phyloP scores from a whole-genome alignment of 495 filamentous ascomycete species.

The Staphylotrichum tortipilum region DNA sequence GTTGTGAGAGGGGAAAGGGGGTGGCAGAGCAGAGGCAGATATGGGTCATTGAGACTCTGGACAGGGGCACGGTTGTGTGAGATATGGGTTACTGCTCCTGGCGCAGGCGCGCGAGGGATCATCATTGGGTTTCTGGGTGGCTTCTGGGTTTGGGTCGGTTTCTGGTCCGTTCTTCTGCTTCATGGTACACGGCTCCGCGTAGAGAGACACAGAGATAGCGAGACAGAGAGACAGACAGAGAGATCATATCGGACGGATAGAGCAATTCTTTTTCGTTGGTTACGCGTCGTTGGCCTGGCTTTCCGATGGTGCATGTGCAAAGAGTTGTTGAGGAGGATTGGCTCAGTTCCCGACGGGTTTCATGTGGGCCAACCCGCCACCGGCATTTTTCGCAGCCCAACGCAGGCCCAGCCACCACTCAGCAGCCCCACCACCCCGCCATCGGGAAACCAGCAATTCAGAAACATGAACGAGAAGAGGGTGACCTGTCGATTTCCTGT shows the following conservation, averaged over 20 bases:
- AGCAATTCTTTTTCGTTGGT: too few relatives aligned
- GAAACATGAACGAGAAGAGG: not conserved
- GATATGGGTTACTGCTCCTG: not conserved
- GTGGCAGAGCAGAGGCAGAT: not conserved
- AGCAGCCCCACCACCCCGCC: not conserved
- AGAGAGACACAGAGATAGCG: too few relatives aligned
- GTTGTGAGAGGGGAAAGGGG: constrained; percentile 40
- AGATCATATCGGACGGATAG: too few relatives aligned
- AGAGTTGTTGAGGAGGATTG: not conserved
- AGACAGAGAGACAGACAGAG: too few relatives aligned
- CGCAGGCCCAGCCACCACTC: constrained; percentile 10
- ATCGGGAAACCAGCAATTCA: not conserved
- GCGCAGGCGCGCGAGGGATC: too few relatives aligned
- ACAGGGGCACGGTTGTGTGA: not conserved
- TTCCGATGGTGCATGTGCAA: too few relatives aligned
- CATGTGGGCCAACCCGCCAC: constrained; percentile 8
- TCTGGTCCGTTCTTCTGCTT: too few relatives aligned
- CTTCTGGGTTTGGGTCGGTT: too few relatives aligned
- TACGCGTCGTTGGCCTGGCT: too few relatives aligned
- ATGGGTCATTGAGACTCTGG: not conserved
- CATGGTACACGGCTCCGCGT: too few relatives aligned
- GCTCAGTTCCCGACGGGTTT: not conserved
- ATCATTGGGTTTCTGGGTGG: too few relatives aligned
- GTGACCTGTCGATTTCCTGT: not conserved
- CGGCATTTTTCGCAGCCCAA: constrained; percentile 12